phyloP scores from a whole-genome alignment of 805 yeast species.

The Myxozyma udenii region DNA sequence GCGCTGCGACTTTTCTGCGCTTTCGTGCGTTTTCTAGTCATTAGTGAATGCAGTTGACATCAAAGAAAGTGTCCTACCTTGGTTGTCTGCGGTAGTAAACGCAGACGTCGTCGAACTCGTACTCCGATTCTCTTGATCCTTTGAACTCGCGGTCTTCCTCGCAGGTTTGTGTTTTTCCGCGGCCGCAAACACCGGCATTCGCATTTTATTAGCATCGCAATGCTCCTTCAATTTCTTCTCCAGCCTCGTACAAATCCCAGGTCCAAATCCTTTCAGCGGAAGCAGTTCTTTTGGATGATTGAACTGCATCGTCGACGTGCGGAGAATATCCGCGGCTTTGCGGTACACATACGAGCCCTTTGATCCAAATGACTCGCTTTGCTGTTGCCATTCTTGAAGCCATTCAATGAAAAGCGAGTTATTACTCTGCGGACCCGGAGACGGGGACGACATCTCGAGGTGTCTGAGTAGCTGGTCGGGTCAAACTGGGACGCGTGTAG shows the following conservation, averaged over 20 bases:
- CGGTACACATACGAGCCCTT: constrained; percentile 53
- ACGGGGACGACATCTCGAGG: neutral
- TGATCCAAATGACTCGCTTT: constrained; percentile 40
- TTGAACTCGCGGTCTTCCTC: constrained; percentile 2
- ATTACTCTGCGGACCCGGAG: neutral
- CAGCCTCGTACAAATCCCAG: constrained; percentile 56
- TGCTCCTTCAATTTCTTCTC: constrained; percentile 48
- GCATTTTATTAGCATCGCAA: constrained; percentile 54
- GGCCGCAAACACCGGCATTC: constrained; percentile 42
- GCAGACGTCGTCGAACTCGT: neutral
- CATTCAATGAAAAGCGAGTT: constrained; percentile 22
- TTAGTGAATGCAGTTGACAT: neutral
- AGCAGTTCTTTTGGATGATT: constrained; percentile 56
- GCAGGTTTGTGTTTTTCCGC: neutral
- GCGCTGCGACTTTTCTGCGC: constrained; percentile 16
- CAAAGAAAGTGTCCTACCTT: neutral
- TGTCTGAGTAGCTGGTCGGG: neutral
- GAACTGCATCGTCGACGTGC: constrained; percentile 46
- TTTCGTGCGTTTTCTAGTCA: neutral
- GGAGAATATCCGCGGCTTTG: constrained; percentile 55
- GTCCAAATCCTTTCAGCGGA: constrained; percentile 68
- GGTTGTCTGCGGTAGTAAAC: neutral
- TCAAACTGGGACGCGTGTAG: too few relatives aligned
- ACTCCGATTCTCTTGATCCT: neutral
- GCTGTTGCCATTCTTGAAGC: constrained; percentile 20